A percentile compares a stretch with the other conserved stretches of the same genome.
phyloP scores from a whole-genome alignment of 495 filamentous ascomycete genomes.

The Trichocladium antarcticum region DNA sequence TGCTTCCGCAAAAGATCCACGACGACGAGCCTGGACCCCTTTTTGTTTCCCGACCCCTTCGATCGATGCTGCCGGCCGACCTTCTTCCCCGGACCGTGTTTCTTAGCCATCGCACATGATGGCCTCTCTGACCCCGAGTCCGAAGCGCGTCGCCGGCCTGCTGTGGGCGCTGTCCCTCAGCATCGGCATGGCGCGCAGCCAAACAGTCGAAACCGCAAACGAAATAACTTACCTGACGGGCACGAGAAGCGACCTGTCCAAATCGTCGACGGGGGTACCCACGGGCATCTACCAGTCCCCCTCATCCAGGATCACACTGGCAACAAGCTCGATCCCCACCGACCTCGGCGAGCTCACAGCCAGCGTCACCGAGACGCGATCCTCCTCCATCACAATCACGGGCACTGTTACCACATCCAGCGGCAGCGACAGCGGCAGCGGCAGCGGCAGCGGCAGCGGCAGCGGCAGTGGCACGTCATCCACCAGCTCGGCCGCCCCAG shows the following conservation, averaged over 20 bases:
- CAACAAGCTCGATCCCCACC: slow-evolving; percentile 17
- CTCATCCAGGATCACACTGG: slow-evolving; percentile 28
- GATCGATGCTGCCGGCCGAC: background rate
- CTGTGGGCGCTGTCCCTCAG: slow-evolving; percentile 10
- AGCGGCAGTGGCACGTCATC: slow-evolving; percentile 30
- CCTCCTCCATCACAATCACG: slow-evolving; percentile 27
- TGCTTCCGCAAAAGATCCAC: too few relatives aligned
- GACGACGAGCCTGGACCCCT: background rate
- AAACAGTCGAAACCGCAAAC: slow-evolving; percentile 8
- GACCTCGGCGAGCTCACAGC: slow-evolving; percentile 17
- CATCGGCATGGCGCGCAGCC: slow-evolving; percentile 1
- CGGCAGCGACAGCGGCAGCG: slow-evolving; percentile 20
- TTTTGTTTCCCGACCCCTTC: too few relatives aligned
- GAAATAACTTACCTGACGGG: slow-evolving; percentile 30
- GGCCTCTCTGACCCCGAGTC: too few relatives aligned
- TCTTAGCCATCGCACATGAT: slow-evolving; percentile 4
- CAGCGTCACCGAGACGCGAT: slow-evolving; percentile 36
- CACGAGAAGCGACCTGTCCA: slow-evolving; percentile 23
- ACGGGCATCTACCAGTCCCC: slow-evolving; percentile 32
- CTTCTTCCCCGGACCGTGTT: background rate
- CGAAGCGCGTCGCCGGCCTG: slow-evolving; percentile 8
- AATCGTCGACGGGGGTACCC: slow-evolving; percentile 13
- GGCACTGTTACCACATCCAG: slow-evolving; percentile 27
- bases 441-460: slow-evolving; percentile 20
- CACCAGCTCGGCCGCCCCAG: slow-evolving; percentile 35